Evolutionary conservation across 2,329 filamentous ascomycete genomes (phyloP), one percentile per base, ranked within the genome.

Genomic region (Dothideomycetidae sp.): DNA sequence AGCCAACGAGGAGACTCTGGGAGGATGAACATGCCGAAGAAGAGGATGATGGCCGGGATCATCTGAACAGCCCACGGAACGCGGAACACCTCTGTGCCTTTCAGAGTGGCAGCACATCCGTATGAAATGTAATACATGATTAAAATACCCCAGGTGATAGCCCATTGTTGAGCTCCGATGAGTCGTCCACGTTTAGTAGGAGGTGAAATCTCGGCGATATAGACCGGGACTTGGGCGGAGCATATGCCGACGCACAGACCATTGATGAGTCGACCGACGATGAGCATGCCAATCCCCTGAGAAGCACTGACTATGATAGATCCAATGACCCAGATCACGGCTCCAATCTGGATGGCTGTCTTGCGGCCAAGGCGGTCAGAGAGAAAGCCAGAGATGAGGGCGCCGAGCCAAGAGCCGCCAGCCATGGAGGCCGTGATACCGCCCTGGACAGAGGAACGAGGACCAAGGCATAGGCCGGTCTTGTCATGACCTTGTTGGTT

Each of bases 191-290:
- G 68, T 48, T 62, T 64, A 21, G 55, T 56, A 2, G 68, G 66
- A 32, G 70, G 70, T 12, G 76, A 71, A 18, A 81, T 64, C 52
- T 81, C 77, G 14, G 74, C 69, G 14, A 80, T 69, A 50, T 80
- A 81, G 19, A 80, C 74, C 3, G 75, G 74, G 2, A 78, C 78
- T 48, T 81, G 74, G 5, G 74, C 71, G 26, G 72, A 77, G 45
- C 73, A 74, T 47, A 85, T 82, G 42, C 81, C 81, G 39, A 85
- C 77, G 40, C 75, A 75, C 46, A 84, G 50, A 29, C 81, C 81
- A 44, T 79, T 77, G 54, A 85, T 71, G 44, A 78, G 60, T 44
- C 81, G 74, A 3, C 80, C 81, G 2, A 70, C 70, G 42, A 81
- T 73, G 12, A 86, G 67, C 76, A 84, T 82, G 17, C 62, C 67